These are phyloP conservation scores for Penicillium expansum DNA, from an alignment of 2,329 filamentous ascomycete species.

Conservation along the genomic window DNA sequence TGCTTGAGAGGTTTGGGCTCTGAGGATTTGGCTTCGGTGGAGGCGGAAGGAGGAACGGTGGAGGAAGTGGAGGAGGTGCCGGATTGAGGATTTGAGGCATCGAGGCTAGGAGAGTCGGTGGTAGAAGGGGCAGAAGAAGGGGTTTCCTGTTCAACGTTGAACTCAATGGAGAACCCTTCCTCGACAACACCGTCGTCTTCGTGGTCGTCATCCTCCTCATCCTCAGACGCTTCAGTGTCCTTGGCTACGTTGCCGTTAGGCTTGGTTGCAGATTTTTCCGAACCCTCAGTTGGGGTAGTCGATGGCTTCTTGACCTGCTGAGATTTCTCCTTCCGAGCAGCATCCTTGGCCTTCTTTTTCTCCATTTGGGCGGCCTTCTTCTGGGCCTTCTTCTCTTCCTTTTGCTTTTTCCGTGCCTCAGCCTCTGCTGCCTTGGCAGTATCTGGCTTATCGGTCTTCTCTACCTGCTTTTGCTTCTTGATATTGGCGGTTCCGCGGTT, in stretches of 20 bases:
- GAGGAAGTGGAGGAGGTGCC: constrained; percentile 68
- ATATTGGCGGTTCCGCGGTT: constrained; percentile 46
- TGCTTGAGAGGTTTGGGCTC: constrained; percentile 62
- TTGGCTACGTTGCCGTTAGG: constrained; percentile 14
- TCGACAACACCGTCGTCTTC: constrained; percentile 44
- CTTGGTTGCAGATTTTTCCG: constrained; percentile 25
- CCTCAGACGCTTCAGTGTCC: constrained; percentile 20
- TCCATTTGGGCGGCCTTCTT: constrained; percentile 54
- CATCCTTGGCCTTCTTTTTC: constrained; percentile 47
- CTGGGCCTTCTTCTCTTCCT: constrained; percentile 40
- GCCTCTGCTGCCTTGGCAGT: constrained; percentile 32
- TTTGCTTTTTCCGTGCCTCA: constrained; percentile 38
- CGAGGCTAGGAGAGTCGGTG: constrained; percentile 57
- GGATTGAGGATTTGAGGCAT: constrained; percentile 52
- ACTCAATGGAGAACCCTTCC: constrained; percentile 52
- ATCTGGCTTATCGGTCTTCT: constrained; percentile 24
- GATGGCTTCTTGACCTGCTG: constrained; percentile 27
- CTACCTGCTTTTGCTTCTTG: constrained; percentile 57
- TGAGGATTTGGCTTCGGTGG: constrained; percentile 28
- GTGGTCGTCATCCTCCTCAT: constrained; percentile 29
- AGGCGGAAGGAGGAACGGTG: constrained; percentile 48
- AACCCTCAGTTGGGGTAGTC: constrained; percentile 16
- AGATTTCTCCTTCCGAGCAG: constrained; percentile 34
- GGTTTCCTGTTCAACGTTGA: constrained; percentile 40
- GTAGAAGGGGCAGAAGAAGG: constrained; percentile 45